Conservation (phyloP, 106 monocot genomes). For the Dendrobium nobile region DNA sequence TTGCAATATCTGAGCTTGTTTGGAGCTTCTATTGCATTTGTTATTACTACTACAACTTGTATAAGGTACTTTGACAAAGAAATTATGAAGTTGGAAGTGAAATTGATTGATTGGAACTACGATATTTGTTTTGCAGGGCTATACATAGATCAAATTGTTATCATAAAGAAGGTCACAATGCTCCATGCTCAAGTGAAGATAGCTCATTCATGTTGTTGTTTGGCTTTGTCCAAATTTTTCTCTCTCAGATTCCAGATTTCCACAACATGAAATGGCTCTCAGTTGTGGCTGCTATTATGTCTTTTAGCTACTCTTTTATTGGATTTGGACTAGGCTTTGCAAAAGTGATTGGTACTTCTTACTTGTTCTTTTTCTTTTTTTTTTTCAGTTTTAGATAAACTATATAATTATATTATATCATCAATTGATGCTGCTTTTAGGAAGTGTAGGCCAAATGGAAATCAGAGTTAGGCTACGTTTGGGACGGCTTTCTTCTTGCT, state of each 20-base stretch:
- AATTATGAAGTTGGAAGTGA: background rate
- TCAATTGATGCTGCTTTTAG: no score
- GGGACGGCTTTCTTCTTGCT: background rate
- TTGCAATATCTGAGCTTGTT: conserved; percentile 53
- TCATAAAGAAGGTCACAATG: conserved; percentile 49
- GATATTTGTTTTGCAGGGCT: conserved; percentile 27
- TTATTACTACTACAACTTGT: conserved; percentile 47
- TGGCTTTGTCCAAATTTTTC: conserved; percentile 55
- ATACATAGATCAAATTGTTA: conserved; percentile 65
- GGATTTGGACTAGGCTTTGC: conserved; percentile 68
- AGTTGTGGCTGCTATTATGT: conserved; percentile 65
- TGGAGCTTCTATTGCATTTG: conserved; percentile 43
- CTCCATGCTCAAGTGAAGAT: conserved; percentile 28
- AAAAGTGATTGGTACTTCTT: conserved; percentile 62
- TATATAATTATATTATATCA: no score
- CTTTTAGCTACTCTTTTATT: conserved; percentile 72
- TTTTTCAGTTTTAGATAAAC: no score
- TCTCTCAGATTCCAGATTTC: conserved; percentile 74
- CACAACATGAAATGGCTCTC: conserved; percentile 90
- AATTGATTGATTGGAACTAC: background rate
- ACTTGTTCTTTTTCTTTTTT: background rate
- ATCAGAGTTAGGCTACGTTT: background rate
- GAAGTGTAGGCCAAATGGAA: background rate
- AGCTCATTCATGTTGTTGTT: conserved; percentile 55
- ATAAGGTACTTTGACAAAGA: conserved; percentile 26